phyloP scores from a whole-genome alignment of 495 filamentous ascomycete genomes.

The Talaromyces wortmannii region DNA sequence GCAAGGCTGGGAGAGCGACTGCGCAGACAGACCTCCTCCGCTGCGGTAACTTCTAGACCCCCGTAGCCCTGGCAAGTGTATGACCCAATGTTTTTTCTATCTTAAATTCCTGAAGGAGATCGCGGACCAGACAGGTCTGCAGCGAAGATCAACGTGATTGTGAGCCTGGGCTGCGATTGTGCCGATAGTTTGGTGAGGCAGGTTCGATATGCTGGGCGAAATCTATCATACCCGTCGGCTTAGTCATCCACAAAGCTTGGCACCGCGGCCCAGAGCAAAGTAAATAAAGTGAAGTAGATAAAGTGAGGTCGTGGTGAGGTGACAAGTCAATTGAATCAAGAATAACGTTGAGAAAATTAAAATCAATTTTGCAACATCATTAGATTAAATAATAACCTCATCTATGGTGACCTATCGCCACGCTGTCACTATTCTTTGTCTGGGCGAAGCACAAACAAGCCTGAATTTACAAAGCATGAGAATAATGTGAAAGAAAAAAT shows the following conservation, averaged over 20 bases:
- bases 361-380: too few species aligned
- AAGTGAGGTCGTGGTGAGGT: too few species aligned
- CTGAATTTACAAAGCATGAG: background rate
- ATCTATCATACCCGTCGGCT: constrained; percentile 29
- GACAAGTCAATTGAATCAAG: background rate
- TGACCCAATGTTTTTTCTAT: background rate
- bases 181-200: constrained; percentile 28
- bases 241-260: constrained; percentile 23
- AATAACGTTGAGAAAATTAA: background rate
- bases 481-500: background rate
- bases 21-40: background rate
- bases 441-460: background rate
- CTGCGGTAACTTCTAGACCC: background rate
- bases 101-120: background rate
- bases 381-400: too few species aligned
- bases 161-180: background rate
- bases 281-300: too few species aligned
- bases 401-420: background rate
- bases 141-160: background rate
- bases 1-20: background rate
- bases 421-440: background rate
- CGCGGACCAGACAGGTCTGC: background rate
- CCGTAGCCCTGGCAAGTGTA: background rate
- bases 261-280: background rate
- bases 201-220: constrained; percentile 36